Evolutionary conservation across 1,284 basidiomycete genomes (phyloP).

Genomic region (Irpex lacteus): DNA sequence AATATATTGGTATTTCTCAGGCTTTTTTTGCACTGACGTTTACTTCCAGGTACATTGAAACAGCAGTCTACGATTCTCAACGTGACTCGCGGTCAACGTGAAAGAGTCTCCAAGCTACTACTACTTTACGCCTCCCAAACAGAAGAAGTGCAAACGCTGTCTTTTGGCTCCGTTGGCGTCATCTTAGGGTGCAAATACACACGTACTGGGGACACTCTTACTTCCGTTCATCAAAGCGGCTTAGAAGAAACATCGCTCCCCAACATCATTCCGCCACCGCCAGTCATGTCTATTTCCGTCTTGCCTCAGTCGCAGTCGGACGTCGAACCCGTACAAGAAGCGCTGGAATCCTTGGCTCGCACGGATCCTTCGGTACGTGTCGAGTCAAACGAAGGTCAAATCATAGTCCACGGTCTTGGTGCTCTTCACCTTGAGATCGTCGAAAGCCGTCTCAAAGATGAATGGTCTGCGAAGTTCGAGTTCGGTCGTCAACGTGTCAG

Average conservation of each 20-base stretch:
- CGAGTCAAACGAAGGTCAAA: conserved; percentile 78
- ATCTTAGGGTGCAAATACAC: conserved; percentile 82
- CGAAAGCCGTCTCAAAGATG: conserved; percentile 73
- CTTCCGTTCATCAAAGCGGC: conserved; percentile 42
- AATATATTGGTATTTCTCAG: conserved; percentile 4
- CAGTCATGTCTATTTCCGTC: conserved; percentile 78
- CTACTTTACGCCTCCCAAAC: conserved; percentile 78
- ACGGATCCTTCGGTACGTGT: conserved; percentile 85
- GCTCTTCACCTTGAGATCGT: conserved; percentile 87
- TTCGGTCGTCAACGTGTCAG: conserved; percentile 78
- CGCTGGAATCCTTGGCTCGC: conserved; percentile 71
- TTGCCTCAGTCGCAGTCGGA: conserved; percentile 83
- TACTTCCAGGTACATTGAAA: conserved; percentile 58
- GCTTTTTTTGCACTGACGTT: background rate
- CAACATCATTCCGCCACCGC: conserved; percentile 68
- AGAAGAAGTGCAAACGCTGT: conserved; percentile 79
- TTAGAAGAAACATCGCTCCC: conserved; percentile 45
- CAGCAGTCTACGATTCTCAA: conserved; percentile 66
- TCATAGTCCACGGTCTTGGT: conserved; percentile 82
- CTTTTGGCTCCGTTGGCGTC: conserved; percentile 84
- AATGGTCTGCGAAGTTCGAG: conserved; percentile 79
- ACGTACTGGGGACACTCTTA: conserved; percentile 85
- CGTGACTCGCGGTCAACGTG: conserved; percentile 64
- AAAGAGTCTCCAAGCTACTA: conserved; percentile 76
- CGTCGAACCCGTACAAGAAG: conserved; percentile 71